Percentiles rank a stretch among this genome's conserved stretches.
Evolutionary conservation across 2,329 filamentous ascomycete genomes (phyloP).

Genomic region (Paradendryphiella salina): DNA sequence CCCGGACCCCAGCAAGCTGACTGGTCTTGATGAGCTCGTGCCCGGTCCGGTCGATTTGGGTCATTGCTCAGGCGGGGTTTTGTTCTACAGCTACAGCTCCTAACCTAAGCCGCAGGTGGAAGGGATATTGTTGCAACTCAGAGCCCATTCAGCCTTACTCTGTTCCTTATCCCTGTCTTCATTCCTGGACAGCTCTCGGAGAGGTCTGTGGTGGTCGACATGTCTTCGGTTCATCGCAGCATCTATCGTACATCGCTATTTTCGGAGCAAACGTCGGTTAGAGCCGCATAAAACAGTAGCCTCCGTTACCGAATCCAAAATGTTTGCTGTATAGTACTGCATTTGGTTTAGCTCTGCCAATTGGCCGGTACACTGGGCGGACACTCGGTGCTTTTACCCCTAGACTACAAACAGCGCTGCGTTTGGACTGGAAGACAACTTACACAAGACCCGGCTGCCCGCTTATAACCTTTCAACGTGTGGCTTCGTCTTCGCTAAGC

Average conservation of each 20-base stretch:
- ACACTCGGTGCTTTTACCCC: constrained; percentile 3
- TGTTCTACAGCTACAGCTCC: constrained; percentile 5
- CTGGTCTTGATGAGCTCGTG: constrained; percentile 1
- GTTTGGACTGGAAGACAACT: constrained; percentile 1
- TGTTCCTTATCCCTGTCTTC: no score
- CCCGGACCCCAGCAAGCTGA: constrained; percentile 17
- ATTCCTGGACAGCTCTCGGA: no score
- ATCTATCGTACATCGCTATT: constrained; percentile 2
- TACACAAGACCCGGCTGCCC: constrained; percentile 1
- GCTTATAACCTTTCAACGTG: neutral
- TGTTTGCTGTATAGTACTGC: neutral
- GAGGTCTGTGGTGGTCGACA: neutral
- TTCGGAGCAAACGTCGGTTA: neutral
- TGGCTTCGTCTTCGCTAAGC: constrained; percentile 2
- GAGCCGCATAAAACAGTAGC: neutral
- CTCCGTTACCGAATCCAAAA: neutral
- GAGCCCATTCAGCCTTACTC: constrained; percentile 10
- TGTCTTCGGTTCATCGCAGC: neutral
- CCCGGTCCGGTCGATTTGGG: constrained; percentile 4
- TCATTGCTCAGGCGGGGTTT: neutral
- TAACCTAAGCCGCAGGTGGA: constrained; percentile 8
- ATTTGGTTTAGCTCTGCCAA: constrained; percentile 1
- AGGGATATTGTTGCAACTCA: constrained; percentile 2
- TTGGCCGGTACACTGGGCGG: neutral
- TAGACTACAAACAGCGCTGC: neutral